Evolutionary conservation across 1,284 basidiomycete genomes (phyloP).

Genomic region (Bjerkandera adusta): DNA sequence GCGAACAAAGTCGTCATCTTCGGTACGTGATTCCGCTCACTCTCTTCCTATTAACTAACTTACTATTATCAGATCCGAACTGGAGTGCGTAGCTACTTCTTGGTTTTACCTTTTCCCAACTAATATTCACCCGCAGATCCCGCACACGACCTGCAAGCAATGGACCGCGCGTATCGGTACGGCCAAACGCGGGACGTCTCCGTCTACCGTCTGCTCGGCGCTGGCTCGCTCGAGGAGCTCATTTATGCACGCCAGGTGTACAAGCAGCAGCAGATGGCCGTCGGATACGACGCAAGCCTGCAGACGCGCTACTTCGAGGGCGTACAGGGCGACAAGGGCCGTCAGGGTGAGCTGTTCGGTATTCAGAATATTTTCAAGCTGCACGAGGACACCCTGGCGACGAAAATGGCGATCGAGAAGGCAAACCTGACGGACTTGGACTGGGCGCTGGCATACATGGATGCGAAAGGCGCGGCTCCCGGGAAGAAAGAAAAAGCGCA

Average conservation of each 20-base stretch:
- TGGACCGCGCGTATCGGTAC: constrained; percentile 87
- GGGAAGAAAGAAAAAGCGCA: constrained; percentile 35
- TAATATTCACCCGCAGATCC: constrained; percentile 51
- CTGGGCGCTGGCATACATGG: constrained; percentile 74
- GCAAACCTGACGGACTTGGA: constrained; percentile 70
- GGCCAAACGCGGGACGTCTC: constrained; percentile 86
- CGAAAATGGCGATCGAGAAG: constrained; percentile 77
- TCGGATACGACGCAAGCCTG: constrained; percentile 79
- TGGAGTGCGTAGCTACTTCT: constrained; percentile 61
- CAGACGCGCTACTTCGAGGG: constrained; percentile 81
- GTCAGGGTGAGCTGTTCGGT: constrained; percentile 81
- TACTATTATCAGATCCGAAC: constrained; percentile 66
- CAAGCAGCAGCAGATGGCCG: constrained; percentile 88
- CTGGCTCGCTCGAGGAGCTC: constrained; percentile 83
- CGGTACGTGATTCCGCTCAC: constrained; percentile 41
- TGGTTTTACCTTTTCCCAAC: not conserved
- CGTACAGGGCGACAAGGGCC: constrained; percentile 70
- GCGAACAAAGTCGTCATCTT: constrained; percentile 88
- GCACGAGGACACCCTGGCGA: constrained; percentile 70
- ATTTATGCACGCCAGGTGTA: constrained; percentile 87
- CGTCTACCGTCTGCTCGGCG: constrained; percentile 82
- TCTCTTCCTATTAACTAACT: not conserved
- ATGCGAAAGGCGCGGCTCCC: constrained; percentile 34
- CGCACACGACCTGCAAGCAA: constrained; percentile 83
- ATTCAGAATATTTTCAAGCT: constrained; percentile 80